Percentiles rank a stretch among this genome's conserved stretches.
Conservation (phyloP, 805 yeast genomes). For the Candida patagonica region DNA sequence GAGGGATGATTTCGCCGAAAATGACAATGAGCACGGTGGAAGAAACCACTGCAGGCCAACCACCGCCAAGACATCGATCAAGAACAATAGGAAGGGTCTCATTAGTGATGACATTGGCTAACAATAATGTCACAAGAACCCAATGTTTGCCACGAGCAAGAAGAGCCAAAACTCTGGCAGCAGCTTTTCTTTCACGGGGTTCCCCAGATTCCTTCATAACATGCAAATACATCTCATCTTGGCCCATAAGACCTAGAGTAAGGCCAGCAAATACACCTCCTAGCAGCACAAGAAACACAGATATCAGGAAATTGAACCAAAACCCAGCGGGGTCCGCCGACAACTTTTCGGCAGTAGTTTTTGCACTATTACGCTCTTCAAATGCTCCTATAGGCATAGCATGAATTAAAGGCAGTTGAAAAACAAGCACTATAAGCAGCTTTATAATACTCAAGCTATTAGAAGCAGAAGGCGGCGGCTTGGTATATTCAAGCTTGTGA, state of each 20-base stretch:
- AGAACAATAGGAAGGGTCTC: conserved; percentile 91
- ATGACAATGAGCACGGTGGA: conserved; percentile 90
- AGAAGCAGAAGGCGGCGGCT: too few relatives aligned
- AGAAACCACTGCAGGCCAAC: conserved; percentile 91
- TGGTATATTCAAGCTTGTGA: too few relatives aligned
- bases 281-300: conserved; percentile 26
- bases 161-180: conserved; percentile 60
- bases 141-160: conserved; percentile 87
- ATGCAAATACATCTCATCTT: conserved; percentile 88
- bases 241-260: conserved; percentile 96
- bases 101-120: conserved; percentile 85
- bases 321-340: conserved; percentile 6
- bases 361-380: conserved; percentile 1
- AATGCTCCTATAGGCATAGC: conserved; percentile 6
- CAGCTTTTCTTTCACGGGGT: conserved; percentile 51
- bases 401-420: conserved; percentile 13
- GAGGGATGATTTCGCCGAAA: conserved; percentile 96
- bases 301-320: conserved; percentile 26
- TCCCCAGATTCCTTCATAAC: conserved; percentile 84
- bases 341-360: not conserved
- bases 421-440: conserved; percentile 8
- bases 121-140: conserved; percentile 81
- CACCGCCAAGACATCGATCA: conserved; percentile 91
- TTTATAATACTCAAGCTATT: too few relatives aligned
- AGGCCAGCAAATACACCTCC: conserved; percentile 39